Evolutionary conservation across 805 yeast species (phyloP).

Genomic region (Teunomyces panamensis): DNA sequence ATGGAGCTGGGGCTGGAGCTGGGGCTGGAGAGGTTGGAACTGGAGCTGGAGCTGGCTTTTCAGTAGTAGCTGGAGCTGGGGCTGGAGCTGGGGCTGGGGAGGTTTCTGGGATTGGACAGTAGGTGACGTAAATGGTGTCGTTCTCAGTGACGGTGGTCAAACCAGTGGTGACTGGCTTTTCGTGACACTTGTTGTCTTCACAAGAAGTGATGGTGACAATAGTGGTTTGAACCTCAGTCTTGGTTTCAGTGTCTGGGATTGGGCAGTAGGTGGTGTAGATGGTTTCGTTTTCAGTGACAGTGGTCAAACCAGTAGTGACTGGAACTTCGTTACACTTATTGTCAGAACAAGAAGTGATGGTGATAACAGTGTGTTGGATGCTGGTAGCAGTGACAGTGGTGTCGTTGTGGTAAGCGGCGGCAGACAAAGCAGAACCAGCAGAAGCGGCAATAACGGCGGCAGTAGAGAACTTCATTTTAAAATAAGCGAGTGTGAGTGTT

Average conservation of each 20-base stretch:
- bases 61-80: constrained; percentile 8
- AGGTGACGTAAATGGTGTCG: constrained; percentile 30
- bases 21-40: constrained; percentile 5
- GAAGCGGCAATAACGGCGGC: constrained; percentile 20
- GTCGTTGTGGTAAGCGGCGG: constrained; percentile 28
- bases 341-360: constrained; percentile 28
- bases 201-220: constrained; percentile 34
- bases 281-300: constrained; percentile 18
- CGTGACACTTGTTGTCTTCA: constrained; percentile 24
- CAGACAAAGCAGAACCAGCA: constrained; percentile 22
- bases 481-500: constrained; percentile 10
- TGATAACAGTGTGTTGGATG: constrained; percentile 21
- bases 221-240: constrained; percentile 20
- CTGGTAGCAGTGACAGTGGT: constrained; percentile 14
- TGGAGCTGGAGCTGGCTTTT: constrained; percentile 8
- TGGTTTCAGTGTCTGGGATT: constrained; percentile 11
- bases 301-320: constrained; percentile 23
- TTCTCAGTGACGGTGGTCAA: constrained; percentile 33
- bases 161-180: constrained; percentile 27
- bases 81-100: constrained; percentile 11
- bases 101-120: constrained; percentile 24
- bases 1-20: constrained; percentile 7
- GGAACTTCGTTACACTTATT: constrained; percentile 20
- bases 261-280: constrained; percentile 25
- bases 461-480: constrained; percentile 35